phyloP scores from a whole-genome alignment of 129 eudicot species.

The Centrapalus pauciflorus region DNA sequence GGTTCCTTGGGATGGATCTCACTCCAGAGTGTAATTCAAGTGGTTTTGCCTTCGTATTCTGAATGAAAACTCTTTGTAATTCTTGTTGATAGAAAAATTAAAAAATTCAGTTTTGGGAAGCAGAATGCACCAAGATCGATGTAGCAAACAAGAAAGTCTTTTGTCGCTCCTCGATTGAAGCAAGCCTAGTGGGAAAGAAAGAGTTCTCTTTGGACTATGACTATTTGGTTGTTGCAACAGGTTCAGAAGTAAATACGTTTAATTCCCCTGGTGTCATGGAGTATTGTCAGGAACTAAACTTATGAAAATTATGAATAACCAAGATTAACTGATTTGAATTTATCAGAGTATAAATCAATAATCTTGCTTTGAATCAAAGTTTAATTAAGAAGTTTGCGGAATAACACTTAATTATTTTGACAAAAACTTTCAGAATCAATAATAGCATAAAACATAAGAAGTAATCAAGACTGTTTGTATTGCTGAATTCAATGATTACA shows the following conservation, averaged over 20 bases:
- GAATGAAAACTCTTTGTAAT: background rate
- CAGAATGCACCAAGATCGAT: slow-evolving; percentile 79
- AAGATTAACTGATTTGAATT: too few relatives aligned
- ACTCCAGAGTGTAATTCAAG: slow-evolving; percentile 1
- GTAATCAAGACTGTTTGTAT: too few relatives aligned
- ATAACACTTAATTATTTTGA: too few relatives aligned
- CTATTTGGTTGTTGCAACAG: slow-evolving; percentile 71
- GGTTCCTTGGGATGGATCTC: background rate
- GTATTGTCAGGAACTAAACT: too few relatives aligned
- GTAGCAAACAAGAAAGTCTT: slow-evolving; percentile 51
- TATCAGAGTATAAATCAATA: too few relatives aligned
- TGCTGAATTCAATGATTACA: too few relatives aligned
- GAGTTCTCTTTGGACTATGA: slow-evolving; percentile 78
- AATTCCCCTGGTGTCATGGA: slow-evolving; percentile 88
- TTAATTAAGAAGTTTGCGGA: too few relatives aligned
- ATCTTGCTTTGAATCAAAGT: too few relatives aligned
- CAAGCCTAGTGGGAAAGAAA: slow-evolving; percentile 41
- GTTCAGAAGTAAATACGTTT: slow-evolving; percentile 83
- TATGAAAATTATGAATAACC: too few relatives aligned
- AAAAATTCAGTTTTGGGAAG: slow-evolving; percentile 75
- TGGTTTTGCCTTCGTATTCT: background rate
- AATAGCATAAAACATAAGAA: too few relatives aligned
- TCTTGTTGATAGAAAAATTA: slow-evolving; percentile 49
- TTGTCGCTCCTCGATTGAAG: slow-evolving; percentile 53
- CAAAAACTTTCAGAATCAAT: too few relatives aligned